Percentiles rank a stretch among this genome's conserved stretches.
These are phyloP conservation scores for Heliocybe sulcata DNA, from an alignment of 1,284 basidiomycete species.

Conservation along the genomic window DNA sequence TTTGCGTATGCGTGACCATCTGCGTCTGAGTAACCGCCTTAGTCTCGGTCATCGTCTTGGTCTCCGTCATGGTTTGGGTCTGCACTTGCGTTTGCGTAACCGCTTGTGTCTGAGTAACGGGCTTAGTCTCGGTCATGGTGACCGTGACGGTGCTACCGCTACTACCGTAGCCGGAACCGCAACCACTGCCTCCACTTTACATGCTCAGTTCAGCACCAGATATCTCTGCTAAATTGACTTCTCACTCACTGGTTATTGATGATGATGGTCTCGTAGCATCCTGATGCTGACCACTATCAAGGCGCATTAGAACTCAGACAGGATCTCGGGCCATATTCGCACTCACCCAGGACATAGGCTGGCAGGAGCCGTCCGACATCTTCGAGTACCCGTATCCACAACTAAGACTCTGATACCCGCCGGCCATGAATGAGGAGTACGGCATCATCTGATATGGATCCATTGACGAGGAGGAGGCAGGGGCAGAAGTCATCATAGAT, in stretches of 20 bases:
- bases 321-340: slow-evolving; percentile 1
- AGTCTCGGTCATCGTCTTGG: slow-evolving; percentile 23
- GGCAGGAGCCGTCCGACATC: slow-evolving; percentile 45
- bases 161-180: slow-evolving; percentile 15
- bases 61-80: slow-evolving; percentile 11
- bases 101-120: slow-evolving; percentile 7
- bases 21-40: too few relatives aligned
- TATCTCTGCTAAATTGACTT: background rate
- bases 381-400: slow-evolving; percentile 65
- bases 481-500: slow-evolving; percentile 34
- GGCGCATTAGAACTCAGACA: background rate
- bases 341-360: slow-evolving; percentile 49
- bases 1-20: too few relatives aligned
- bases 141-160: slow-evolving; percentile 24
- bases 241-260: slow-evolving; percentile 39
- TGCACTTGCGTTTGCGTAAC: background rate
- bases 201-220: background rate
- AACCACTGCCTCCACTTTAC: slow-evolving; percentile 10
- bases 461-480: slow-evolving; percentile 20
- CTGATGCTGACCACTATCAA: slow-evolving; percentile 31
- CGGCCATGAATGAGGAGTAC: slow-evolving; percentile 48
- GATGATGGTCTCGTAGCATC: slow-evolving; percentile 62
- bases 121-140: slow-evolving; percentile 19
- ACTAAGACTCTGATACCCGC: slow-evolving; percentile 54
- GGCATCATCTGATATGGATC: slow-evolving; percentile 43